Evolutionary conservation across 2,329 filamentous ascomycete genomes (phyloP).

Genomic region (Gaeumannomyces sp.): DNA sequence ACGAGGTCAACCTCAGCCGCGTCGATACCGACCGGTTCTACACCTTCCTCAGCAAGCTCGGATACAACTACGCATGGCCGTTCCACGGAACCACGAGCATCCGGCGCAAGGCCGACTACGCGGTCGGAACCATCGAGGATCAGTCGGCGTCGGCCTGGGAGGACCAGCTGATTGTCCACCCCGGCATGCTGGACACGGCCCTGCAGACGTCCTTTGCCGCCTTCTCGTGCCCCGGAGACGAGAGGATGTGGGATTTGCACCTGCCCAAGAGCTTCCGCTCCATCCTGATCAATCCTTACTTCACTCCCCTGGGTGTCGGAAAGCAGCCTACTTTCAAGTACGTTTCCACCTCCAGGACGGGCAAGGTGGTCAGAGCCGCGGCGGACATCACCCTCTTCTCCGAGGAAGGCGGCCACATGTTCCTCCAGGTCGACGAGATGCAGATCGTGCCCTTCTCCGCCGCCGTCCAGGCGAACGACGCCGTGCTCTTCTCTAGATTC

Average conservation of each 20-base stretch:
- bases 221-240: conserved; percentile 26
- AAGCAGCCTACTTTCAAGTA: background rate
- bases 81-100: background rate
- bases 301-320: no score
- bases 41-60: background rate
- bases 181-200: conserved; percentile 27
- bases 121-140: background rate
- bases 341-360: background rate
- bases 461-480: background rate
- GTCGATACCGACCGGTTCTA: conserved; percentile 5
- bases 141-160: background rate
- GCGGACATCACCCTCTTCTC: conserved; percentile 22
- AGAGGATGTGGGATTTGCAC: conserved; percentile 24
- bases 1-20: background rate
- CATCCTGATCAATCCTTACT: conserved; percentile 10
- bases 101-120: background rate
- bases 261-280: conserved; percentile 19
- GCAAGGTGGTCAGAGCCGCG: background rate
- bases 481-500: background rate
- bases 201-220: conserved; percentile 30
- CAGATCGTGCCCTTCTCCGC: conserved; percentile 22
- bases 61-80: background rate
- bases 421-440: conserved; percentile 19
- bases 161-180: conserved; percentile 24
- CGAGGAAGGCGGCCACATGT: conserved; percentile 21